Evolutionary conservation across 257 asterid species (phyloP), one percentile per base, ranked within the genome.

Genomic region (Anisodus tanguticus): DNA sequence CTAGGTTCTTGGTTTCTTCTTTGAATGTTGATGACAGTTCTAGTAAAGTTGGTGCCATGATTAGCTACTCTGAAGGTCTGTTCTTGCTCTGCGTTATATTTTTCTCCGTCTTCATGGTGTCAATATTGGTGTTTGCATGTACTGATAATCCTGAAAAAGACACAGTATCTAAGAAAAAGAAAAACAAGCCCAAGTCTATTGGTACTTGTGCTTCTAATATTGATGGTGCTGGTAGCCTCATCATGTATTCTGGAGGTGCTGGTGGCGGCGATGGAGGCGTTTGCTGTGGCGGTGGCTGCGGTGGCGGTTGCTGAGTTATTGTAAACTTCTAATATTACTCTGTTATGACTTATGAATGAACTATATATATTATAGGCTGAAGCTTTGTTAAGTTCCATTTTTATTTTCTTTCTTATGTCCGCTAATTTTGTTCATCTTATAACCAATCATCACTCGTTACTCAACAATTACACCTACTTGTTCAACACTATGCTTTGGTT

Each of bases 1-100:
- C 54, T 17, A 84, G 86, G 41, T 79, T 79, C 22, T 41, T 79
- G 59, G 6, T 64, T 67, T 68, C 72, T 68, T 83, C 39, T 43
- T 17, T 70, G 37, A 2, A 4, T 11, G 57, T 31, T 22, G 60
- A 10, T 49, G 12, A 16, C 13, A 31, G 49, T 71, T 43, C 16
- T 8, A 10, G 41, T 3, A 53, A 53, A 19, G 2, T 26, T 17
- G 31, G 53, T 41, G n/a, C 17, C 1, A 45, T 15, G 2, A 57
- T 43, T 66, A 49, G n/a, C n/a, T 12, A 43, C 19, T 26, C 6
- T 74, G 78, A 4, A 45, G 43, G 35, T 57, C 2, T 60, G 22
- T 76, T 62, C 5, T 16, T 76, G 64, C 55, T 47, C 51, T 2
- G 11, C 59, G 55, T 47, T 43, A 22, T 60, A 4, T 3, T 83